These are phyloP conservation scores for Candida orba DNA, from an alignment of 805 yeast species.

Conservation along the genomic window DNA sequence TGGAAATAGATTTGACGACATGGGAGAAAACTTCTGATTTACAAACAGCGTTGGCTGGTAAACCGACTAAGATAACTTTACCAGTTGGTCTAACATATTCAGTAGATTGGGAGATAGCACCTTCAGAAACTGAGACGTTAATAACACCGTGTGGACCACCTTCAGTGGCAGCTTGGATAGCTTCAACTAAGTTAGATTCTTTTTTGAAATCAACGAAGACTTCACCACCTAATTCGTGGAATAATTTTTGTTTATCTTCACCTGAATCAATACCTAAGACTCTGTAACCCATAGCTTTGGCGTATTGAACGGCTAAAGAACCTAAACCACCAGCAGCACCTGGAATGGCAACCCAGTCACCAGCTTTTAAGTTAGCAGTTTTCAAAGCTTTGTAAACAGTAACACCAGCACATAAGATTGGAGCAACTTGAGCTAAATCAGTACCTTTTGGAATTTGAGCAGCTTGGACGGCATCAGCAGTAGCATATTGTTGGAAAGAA, in stretches of 20 bases:
- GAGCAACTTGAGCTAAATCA: constrained; percentile 52
- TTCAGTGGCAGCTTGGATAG: constrained; percentile 40
- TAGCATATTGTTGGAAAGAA: constrained; percentile 61
- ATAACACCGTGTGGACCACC: constrained; percentile 61
- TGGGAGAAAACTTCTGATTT: constrained; percentile 44
- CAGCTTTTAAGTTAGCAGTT: constrained; percentile 49
- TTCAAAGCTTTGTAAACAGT: constrained; percentile 66
- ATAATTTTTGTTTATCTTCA: constrained; percentile 52
- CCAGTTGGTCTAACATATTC: constrained; percentile 55
- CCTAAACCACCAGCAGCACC: constrained; percentile 87
- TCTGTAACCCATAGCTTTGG: constrained; percentile 68
- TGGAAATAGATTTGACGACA: constrained; percentile 47
- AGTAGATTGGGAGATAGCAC: constrained; percentile 42
- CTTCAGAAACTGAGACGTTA: constrained; percentile 38
- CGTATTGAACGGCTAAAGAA: constrained; percentile 70
- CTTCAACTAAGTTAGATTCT: constrained; percentile 44
- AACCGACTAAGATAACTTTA: constrained; percentile 53
- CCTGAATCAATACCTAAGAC: constrained; percentile 75
- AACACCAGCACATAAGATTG: constrained; percentile 36
- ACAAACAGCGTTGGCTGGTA: constrained; percentile 55
- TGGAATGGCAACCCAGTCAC: constrained; percentile 69
- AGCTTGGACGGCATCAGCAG: constrained; percentile 61
- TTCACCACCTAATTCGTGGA: constrained; percentile 59
- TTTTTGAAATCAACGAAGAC: constrained; percentile 50
- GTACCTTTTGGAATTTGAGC: constrained; percentile 55